A percentile compares a stretch with the other conserved stretches of the same genome.
Evolutionary conservation across 148 eudicot species (phyloP).

Genomic region (Fagopyrum tataricum): DNA sequence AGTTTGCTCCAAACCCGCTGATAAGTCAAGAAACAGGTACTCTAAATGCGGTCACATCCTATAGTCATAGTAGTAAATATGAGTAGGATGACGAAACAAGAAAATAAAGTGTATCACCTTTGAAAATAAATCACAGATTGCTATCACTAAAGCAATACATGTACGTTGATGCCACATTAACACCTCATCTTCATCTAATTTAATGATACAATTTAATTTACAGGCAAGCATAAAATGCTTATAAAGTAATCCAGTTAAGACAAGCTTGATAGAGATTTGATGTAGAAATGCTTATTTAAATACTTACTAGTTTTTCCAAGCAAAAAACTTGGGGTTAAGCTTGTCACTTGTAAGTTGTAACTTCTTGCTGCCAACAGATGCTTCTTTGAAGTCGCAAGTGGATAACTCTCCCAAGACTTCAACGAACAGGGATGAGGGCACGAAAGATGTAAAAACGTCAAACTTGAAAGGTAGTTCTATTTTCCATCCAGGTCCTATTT

Average conservation of each 20-base stretch:
- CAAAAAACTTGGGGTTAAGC: not conserved
- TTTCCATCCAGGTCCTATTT: too few species aligned
- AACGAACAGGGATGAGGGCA: constrained; percentile 13
- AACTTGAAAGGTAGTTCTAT: constrained; percentile 17
- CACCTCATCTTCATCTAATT: not conserved
- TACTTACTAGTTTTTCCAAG: not conserved
- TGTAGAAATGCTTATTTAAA: not conserved
- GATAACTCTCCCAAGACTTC: constrained; percentile 21
- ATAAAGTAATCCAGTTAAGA: not conserved
- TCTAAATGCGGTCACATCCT: not conserved
- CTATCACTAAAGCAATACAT: not conserved
- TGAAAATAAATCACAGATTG: not conserved
- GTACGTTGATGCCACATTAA: not conserved
- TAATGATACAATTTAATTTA: not conserved
- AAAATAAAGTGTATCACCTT: not conserved
- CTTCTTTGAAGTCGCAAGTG: constrained; percentile 19
- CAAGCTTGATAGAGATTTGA: not conserved
- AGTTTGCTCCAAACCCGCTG: not conserved
- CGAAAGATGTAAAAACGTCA: constrained; percentile 19
- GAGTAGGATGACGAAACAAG: not conserved
- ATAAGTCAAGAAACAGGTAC: not conserved
- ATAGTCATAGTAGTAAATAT: not conserved
- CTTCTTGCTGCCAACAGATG: constrained; percentile 16
- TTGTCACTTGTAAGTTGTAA: not conserved
- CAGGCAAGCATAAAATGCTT: not conserved